These are phyloP conservation scores for Suhomyces prunicola DNA, from an alignment of 805 yeast genomes.

Conservation along the genomic window DNA sequence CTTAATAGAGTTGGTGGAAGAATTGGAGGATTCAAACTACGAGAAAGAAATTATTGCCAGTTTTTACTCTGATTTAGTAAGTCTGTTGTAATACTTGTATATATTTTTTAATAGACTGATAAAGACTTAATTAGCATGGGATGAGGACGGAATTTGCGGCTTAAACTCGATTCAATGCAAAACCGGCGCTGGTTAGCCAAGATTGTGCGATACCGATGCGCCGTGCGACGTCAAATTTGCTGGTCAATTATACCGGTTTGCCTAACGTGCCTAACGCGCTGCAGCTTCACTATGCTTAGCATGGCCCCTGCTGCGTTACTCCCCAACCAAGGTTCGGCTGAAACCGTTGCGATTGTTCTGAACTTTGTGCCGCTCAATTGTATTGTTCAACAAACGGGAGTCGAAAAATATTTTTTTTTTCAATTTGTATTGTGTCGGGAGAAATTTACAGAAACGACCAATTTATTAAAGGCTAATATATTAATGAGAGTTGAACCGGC, in stretches of 20 bases:
- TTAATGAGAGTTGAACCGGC: background rate
- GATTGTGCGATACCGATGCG: background rate
- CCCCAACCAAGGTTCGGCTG: background rate
- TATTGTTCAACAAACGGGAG: background rate
- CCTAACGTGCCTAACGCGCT: background rate
- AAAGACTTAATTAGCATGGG: background rate
- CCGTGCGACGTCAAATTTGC: background rate
- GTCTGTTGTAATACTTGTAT: background rate
- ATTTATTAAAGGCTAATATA: background rate
- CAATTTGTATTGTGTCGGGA: background rate
- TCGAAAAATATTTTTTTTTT: background rate
- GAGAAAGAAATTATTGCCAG: conserved; percentile 16
- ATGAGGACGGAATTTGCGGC: background rate
- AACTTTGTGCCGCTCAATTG: background rate
- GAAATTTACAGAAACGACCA: background rate
- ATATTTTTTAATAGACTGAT: background rate
- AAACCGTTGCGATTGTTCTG: background rate
- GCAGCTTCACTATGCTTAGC: background rate
- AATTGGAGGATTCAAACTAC: conserved; percentile 18
- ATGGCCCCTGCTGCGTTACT: background rate
- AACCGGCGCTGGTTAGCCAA: background rate
- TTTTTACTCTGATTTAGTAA: conserved; percentile 10
- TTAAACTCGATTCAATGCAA: background rate
- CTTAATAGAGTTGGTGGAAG: conserved; percentile 23
- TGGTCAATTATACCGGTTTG: background rate